Conservation (phyloP, 225 moss, liverwort and hornwort species). For the Pseudisothecium myosuroides region DNA sequence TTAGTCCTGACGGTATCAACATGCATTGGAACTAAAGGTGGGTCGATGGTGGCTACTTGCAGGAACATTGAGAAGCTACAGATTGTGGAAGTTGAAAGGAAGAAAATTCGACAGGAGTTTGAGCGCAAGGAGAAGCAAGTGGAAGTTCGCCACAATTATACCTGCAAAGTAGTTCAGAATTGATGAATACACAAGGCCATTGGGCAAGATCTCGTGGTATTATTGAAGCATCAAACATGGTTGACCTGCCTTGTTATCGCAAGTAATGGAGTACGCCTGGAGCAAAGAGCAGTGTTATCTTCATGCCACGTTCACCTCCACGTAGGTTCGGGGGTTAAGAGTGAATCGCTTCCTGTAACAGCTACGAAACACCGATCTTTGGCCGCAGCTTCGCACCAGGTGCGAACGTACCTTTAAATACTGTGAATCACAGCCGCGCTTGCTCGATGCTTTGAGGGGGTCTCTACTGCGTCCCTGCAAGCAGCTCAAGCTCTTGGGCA, state of each 20-base stretch:
- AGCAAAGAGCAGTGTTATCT: too few relatives aligned
- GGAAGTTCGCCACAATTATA: conserved; percentile 52
- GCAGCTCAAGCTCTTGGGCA: background rate
- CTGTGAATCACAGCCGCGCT: background rate
- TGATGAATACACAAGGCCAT: background rate
- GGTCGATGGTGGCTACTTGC: background rate
- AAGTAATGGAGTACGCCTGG: too few relatives aligned
- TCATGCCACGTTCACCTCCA: too few relatives aligned
- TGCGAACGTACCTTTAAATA: background rate
- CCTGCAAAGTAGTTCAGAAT: background rate
- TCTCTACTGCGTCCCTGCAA: background rate
- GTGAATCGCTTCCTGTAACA: background rate
- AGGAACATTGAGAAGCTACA: conserved; percentile 86
- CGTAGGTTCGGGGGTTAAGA: too few relatives aligned
- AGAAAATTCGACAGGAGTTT: conserved; percentile 66
- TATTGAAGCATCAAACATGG: background rate
- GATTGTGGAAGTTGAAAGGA: conserved; percentile 73
- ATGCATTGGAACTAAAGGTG: background rate
- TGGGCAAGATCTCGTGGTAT: background rate
- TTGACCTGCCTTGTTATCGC: background rate
- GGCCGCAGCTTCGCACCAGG: background rate
- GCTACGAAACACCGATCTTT: background rate
- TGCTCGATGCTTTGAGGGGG: background rate
- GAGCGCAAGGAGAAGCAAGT: conserved; percentile 87
- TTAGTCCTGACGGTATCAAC: background rate